Conservation (phyloP, 768 basidiomycete species). For the Trametopsis cervina region DNA sequence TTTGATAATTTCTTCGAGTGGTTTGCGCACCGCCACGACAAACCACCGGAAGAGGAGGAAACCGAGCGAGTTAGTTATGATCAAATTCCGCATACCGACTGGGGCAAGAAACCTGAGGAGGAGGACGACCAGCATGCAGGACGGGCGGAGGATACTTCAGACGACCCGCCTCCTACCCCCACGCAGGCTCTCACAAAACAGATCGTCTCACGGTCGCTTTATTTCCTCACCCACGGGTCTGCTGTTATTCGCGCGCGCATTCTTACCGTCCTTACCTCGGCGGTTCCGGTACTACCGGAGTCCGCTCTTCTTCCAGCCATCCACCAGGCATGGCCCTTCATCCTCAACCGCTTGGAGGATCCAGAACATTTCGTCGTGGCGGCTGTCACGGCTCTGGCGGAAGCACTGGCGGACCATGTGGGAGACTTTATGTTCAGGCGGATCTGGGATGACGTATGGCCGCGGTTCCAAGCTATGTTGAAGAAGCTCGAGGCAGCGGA, state of each 20-base stretch:
- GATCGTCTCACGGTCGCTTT: slow-evolving; percentile 81
- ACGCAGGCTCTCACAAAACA: slow-evolving; percentile 73
- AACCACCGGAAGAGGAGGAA: slow-evolving; percentile 13
- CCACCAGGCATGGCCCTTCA: slow-evolving; percentile 90
- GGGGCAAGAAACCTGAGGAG: slow-evolving; percentile 33
- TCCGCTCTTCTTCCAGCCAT: slow-evolving; percentile 77
- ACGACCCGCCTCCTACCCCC: slow-evolving; percentile 50
- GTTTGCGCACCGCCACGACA: slow-evolving; percentile 45
- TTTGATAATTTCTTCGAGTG: slow-evolving; percentile 58
- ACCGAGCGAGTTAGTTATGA: slow-evolving; percentile 42
- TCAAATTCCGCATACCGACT: slow-evolving; percentile 50
- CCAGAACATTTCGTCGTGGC: slow-evolving; percentile 72
- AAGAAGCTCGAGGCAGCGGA: slow-evolving; percentile 57
- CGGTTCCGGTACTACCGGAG: slow-evolving; percentile 66
- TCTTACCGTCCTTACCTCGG: slow-evolving; percentile 62
- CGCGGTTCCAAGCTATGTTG: slow-evolving; percentile 62
- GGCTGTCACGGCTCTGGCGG: slow-evolving; percentile 69
- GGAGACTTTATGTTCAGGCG: slow-evolving; percentile 83
- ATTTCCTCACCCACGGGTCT: slow-evolving; percentile 88
- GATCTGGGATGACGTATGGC: slow-evolving; percentile 94
- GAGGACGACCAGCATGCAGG: slow-evolving; percentile 18
- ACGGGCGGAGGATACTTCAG: slow-evolving; percentile 30
- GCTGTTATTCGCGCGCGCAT: slow-evolving; percentile 82
- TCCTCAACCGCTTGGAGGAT: slow-evolving; percentile 77
- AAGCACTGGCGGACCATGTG: slow-evolving; percentile 56